Base-by-base conservation (phyloP, 2,329 filamentous ascomycete genomes). In the Penicillium occitanis region DNA sequence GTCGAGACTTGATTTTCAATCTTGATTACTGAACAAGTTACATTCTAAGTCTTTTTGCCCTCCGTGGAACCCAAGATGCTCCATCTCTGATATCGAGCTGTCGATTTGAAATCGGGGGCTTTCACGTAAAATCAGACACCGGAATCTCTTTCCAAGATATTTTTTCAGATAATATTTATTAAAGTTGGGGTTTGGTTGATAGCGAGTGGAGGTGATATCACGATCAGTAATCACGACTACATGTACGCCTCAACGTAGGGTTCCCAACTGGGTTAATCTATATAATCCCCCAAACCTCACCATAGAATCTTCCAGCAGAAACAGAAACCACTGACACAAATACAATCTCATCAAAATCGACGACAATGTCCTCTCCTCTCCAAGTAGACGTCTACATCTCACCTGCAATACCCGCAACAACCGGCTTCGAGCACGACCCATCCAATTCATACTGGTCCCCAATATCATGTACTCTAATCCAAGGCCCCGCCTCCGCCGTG, bases 401-500 rank as follows among this genome's bases (percentile, higher is more conserved):
- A n/a, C 55, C 63, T 37, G 17, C 55, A 14, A 61, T 61, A 22
- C 63, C 63, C 42, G 42, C 35, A 37, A 28, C 28, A 3, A 50
- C 50, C 8, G 63, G 63, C 51, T 60, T 33, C 28, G 1, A 46
- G 14, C 1, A 57, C 25, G 55, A 51, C 4, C 40, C 51, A 7
- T 40, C 53, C 25, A 63, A 63, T 33, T 40, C 30, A 53, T 14
- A 33, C 14, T 64, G 61, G 61, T 66, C 65, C 5, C 65, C 65
- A 6, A 66, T 66, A 35, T 59, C 65, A 17, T 66, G 65, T 59
- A 74, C 74, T 3, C 61, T 77, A 3, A 71, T 76, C 58, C 69
- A 71, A 65, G 66, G 69, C 1, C n/a, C 71, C 22, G 64, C 69
- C 44, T 68, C 74, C 22, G 79, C 79, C 1, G 73, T 81, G 3